Percentiles rank a stretch among this genome's conserved stretches.
Conservation (phyloP, 1,284 basidiomycete genomes). For the Ceratobasidium theobromae region DNA sequence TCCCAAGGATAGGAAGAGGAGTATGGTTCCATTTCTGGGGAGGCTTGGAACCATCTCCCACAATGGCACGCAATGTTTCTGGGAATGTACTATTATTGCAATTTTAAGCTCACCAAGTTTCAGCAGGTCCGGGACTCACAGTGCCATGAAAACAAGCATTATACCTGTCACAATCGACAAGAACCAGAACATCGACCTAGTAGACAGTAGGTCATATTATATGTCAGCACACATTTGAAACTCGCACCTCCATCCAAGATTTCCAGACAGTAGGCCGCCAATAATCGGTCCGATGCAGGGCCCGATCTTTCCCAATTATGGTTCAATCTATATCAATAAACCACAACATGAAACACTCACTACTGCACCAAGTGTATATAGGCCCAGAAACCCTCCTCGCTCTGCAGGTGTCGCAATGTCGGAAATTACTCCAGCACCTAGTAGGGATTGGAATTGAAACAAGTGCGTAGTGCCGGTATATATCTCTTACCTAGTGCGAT, state of each 20-base stretch:
- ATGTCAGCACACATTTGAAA: background rate
- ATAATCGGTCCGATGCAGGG: constrained; percentile 38
- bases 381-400: constrained; percentile 56
- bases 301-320: background rate
- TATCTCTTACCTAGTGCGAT: constrained; percentile 52
- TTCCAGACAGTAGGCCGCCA: constrained; percentile 38
- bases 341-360: background rate
- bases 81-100: constrained; percentile 53
- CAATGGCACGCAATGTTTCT: constrained; percentile 56
- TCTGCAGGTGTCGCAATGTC: constrained; percentile 57
- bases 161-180: constrained; percentile 60
- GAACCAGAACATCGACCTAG: constrained; percentile 79
- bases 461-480: background rate
- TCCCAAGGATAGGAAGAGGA: constrained; percentile 10
- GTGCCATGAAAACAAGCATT: constrained; percentile 56
- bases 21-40: constrained; percentile 44
- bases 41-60: constrained; percentile 42
- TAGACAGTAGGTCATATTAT: constrained; percentile 39
- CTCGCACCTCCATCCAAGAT: constrained; percentile 37
- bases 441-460: background rate
- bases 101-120: no score
- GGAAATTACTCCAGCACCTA: constrained; percentile 57
- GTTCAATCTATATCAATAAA: background rate
- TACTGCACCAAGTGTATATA: constrained; percentile 46
- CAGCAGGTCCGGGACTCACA: no score